Evolutionary conservation across 2,329 filamentous ascomycete species (phyloP), one percentile per base, ranked within the genome.

Genomic region (Fusarium metavorans): DNA sequence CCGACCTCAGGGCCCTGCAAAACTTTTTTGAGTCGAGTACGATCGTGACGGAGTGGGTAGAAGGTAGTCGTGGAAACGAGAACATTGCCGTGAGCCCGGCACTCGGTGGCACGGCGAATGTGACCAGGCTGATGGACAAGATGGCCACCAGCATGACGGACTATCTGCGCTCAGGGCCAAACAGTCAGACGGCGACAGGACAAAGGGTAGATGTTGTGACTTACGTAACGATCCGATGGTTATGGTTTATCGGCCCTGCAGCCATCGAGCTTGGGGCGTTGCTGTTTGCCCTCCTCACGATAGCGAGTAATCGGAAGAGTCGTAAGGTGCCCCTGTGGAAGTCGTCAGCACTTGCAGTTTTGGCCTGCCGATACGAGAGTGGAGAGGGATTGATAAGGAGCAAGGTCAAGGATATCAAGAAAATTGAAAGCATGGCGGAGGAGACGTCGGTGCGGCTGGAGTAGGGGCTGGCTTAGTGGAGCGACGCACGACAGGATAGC

Each of bases 91-190:
- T 73, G 16, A 68, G 68, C 35, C 62, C 71, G 5, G 68, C 71
- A 4, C 62, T 73, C 2, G 52, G 5, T 11, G 71, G 68, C 3
- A 52, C 61, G n/a, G 71, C 71, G 34, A 54, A 71, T n/a, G 32
- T 73, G 10, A 18, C 9, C 0, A 10, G 30, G 43, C 39, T 62
- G 9, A 66, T 73, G 43, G 30, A 63, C 7, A 68, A 45, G 32
- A 68, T 73, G 71, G 65, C 68, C 6, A 48, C 30, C 1, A 64
- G 65, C 35, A 73, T 73, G 71, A 66, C 71, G 18, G 68, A 73
- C 32, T 72, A 69, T 50, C 9, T 73, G 11, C 68, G 71, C 4
- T 18, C 56, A 10, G 71, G 71, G 8, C 65, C 65, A 1, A 69
- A 73, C 27, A n/a, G 23, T 2, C 16, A 50, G 32, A 7, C 25